Evolutionary conservation across 352 stramenopile genomes (phyloP), one percentile per base, ranked within the genome.

Genomic region (Globisporangium viniferum): DNA sequence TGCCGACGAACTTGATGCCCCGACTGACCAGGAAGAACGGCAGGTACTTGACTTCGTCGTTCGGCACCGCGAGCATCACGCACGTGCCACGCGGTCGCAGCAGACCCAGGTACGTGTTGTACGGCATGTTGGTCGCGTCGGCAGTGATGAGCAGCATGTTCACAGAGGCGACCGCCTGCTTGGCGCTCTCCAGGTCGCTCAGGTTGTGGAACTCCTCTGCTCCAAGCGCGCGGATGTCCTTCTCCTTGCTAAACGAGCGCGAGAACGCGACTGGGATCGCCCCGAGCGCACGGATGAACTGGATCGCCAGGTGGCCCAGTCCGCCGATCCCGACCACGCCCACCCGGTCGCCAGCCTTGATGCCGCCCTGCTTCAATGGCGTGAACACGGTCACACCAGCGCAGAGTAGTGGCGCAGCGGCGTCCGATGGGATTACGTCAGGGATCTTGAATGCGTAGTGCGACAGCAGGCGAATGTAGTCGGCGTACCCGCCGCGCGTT

Each of bases 341-440:
- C 0, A 97, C 75, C 8, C 75, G 82, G 56, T 82, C 69, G 20
- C 79, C 81, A 5, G 66, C 35, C 68, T 87, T 74, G 29, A 88
- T 73, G 22, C 22, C 49, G 56, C 77, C 78, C 53, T 82, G 69
- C 69, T 80, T 81, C 49, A 95, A 70, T 9, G 90, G 91, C 44
- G 79, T 88, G 75, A 81, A 97, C 35, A 82, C 84, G 0, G 90
- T 97, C 62, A 88, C 86, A 39, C 90, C 90, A n/a, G 88, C 90
- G 72, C 91, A 97, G 59, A 97, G 66, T 48, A 97, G 67, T 31
- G 86, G 81, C 2, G 83, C 88, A 1, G 81, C 84, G 20, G 64
- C 75, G 24, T 79, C 75, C 24, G 88, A 81, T 15, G 75, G 68
- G 36, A 97, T 78, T 59, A 66, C 79, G 2, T 92, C 82, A 0